Base-by-base conservation (phyloP, 164 flowering plant genomes). In the Dillenia suffruticosa region DNA sequence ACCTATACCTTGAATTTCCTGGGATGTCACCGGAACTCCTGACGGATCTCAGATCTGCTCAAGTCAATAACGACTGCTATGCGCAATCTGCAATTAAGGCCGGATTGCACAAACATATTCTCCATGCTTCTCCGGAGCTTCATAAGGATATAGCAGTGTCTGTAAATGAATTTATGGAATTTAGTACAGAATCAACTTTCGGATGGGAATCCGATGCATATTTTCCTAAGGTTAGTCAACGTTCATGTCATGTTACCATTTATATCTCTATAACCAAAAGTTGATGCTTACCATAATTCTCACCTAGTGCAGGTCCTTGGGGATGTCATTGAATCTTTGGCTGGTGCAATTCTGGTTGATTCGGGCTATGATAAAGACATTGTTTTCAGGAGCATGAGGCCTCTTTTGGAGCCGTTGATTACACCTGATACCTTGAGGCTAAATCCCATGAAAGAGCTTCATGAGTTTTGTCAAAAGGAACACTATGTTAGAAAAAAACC, bases 271-370 rank as follows among this genome's bases (percentile, higher is more conserved):
- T 12, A 6, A 10, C 17, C 7, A 32, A 19, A 14, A 32, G n/a
- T 13, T 12, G 15, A 32, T 56, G 43, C 44, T 56, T 22, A 26
- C 5, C 0, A 5, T 56, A 12, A 9, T 15, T 9, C 0, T 47
- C 44, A 17, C 8, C 32, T 40, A 10, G 9, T 52, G 62, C 76
- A 92, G 98, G 98, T 85, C 14, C 95, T 92, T 22, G 98, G 91
- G 58, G 98, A 92, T 72, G 54, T 92, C 5, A 77, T 92, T n/a
- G 98, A 92, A 74, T 92, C 98, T 15, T 59, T 92, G 15, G 98
- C 96, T 0, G 98, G 98, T 15, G 98, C 96, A 7, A 83, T 92
- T 52, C 63, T 81, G 46, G 84, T 92, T 13, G 96, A 92, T 73
- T 88, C 95, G 1, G 87, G 81, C 6, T 84, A 72, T 68, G 49